A percentile compares a stretch with the other conserved stretches of the same genome.
Conservation (phyloP, 1,284 basidiomycete genomes). For the Butyriboletus appendiculatus region DNA sequence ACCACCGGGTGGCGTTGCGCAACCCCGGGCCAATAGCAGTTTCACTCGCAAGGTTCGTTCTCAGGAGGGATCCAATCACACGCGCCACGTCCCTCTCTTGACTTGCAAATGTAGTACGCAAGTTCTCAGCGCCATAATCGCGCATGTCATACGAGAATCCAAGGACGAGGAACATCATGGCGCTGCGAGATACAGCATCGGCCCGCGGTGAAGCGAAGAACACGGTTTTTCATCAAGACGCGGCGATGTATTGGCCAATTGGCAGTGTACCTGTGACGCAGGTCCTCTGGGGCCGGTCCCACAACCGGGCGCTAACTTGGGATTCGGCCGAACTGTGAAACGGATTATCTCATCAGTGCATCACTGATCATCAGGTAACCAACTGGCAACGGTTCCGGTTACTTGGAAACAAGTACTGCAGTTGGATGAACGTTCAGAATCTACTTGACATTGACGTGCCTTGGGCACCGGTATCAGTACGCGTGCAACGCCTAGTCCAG, state of each 20-base stretch:
- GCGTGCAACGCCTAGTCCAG: not conserved
- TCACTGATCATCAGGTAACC: not conserved
- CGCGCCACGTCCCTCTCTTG: not conserved
- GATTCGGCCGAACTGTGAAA: conserved; percentile 15
- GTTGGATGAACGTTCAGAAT: too few species aligned
- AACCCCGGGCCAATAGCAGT: conserved; percentile 13
- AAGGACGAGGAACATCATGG: not conserved
- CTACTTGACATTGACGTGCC: not conserved
- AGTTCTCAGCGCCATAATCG: not conserved
- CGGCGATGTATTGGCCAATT: not conserved
- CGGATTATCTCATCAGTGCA: conserved; percentile 3
- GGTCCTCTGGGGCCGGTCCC: not conserved
- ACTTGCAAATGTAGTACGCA: not conserved
- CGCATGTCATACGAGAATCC: not conserved
- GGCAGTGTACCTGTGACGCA: not conserved
- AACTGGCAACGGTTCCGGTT: not conserved
- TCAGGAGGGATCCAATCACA: too few species aligned
- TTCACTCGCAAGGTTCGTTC: not conserved
- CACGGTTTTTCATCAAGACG: not conserved
- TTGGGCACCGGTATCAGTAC: not conserved
- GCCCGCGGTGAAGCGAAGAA: not conserved
- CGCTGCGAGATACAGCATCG: too few species aligned
- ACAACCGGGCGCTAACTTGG: not conserved
- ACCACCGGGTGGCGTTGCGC: not conserved
- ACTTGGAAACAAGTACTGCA: conserved; percentile 11